Evolutionary conservation across 768 basidiomycete species (phyloP), one percentile per base, ranked within the genome.

Genomic region (Termitomyces sp.): DNA sequence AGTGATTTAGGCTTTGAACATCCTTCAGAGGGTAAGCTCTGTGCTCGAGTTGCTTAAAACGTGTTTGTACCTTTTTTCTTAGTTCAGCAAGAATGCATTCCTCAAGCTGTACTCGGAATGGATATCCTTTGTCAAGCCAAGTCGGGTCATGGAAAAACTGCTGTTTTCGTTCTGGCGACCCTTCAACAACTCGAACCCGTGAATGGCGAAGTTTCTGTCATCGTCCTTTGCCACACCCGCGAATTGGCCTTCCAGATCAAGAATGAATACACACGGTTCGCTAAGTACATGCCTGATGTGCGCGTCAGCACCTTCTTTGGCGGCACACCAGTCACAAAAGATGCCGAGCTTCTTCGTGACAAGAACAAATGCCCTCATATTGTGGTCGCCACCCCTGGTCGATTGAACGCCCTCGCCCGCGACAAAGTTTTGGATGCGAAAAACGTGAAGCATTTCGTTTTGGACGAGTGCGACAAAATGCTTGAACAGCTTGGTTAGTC

Each of bases 381-480:
- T 71, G 90, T 98, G 64, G 97, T 99, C 66, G 97, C 95, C 56
- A 99, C 97, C 16, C 97, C 97, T 50, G 97, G 97, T 67, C 90
- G 97, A 59, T 81, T 98, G 72, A 97, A 98, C 71, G 96, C 95
- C 55, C 88, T 99, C 65, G 86, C 89, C 50, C 83, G 96, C 65
- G 97, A 98, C 78, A 98, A 98, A 81, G 84, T 90, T 67, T 74
- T 99, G 75, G 93, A 97, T 71, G 91, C 92, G 63, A 91, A 91
- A 77, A 88, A 92, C 69, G 94, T 98, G 75, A 98, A 98, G 79
- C 96, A 98, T 81, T 99, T 99, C 77, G 95, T 97, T 57, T 81
- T 99, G 74, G 97, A 99, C 84, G 97, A 99, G 81, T 99, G 97
- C 84, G 97, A 99, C 84, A 99, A 99, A 86, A 98, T 99, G 94